Base-by-base conservation (phyloP, 2,329 filamentous ascomycete genomes). In the Nemania diffusa region DNA sequence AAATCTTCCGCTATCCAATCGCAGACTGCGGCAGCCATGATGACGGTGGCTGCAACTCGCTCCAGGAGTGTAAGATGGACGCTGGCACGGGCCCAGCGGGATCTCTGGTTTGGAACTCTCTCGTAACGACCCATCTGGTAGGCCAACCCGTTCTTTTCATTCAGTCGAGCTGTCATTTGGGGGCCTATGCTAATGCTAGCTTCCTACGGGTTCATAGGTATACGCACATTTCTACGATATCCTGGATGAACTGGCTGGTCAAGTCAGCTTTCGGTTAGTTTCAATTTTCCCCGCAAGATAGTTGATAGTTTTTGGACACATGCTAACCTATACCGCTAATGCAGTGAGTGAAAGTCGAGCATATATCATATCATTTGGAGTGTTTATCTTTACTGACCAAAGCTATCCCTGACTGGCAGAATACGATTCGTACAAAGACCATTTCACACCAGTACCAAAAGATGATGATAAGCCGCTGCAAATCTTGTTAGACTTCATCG, bases 401-500 rank as follows among this genome's bases (percentile, higher is more conserved):
- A 61, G 67, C 73, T 59, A 75, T 46, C 17, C 77, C 78, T 57
- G 76, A 75, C 11, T 75, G 22, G 29, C 53, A 48, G 44, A 57
- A 42, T 57, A 37, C 34, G 6, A 15, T 26, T 32, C 29, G 34
- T 57, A 57, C 34, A 40, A 57, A 40, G 22, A 42, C 17, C 22
- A 37, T 37, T 57, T 57, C 22, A 57, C 77, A 8, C 66, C 77
- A 2, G 72, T 76, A 1, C 59, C 69, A 29, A 63, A 70, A 8
- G 22, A 70, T 34, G 63, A 65, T 57, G 72, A 75, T 59, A 67
- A 62, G 37, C 78, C 74, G 75, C 57, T 74, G 7, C 34, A 67
- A n/a, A 62, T 79, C 32, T 64, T 80, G 6, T 70, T 78, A 27
- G 73, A 77, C 64, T 62, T 77, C 11, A 27, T 78, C 50, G 75